Evolutionary conservation across 2,329 filamentous ascomycete species (phyloP), one percentile per base, ranked within the genome.

Genomic region (Eutypella sp.): DNA sequence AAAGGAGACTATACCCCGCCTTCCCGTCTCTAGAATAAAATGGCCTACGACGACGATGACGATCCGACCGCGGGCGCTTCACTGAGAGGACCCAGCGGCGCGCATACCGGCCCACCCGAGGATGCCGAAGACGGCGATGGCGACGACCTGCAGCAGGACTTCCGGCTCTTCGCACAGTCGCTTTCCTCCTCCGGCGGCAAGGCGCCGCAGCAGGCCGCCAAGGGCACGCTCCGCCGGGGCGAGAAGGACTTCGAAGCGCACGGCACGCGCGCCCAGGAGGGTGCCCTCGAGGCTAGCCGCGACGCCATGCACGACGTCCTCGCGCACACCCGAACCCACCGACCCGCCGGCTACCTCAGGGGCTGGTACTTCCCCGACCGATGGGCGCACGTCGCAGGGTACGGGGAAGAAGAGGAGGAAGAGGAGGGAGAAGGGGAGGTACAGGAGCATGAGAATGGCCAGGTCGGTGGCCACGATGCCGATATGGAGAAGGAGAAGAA

Each of bases 241-340:
- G 90, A 95, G 65, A 99, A 99, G 67, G 93, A 99, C 70, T 99
- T 96, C 65, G 93, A 97, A 69, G 84, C 87, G 23, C 90, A 97
- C 67, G 87, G 88, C 40, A 97, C 93, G 2, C 79, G 81, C 25
- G 81, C 87, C 25, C 93, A 99, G 67, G 82, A 85, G 53, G 76
- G 79, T 46, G 80, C 85, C 8, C 82, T 99, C 42, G 85, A 89
- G 59, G 80, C 87, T 40, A 95, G 89, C 51, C 83, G 92, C 45
- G 76, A 79, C 55, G 92, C 91, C 18, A 93, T 99, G 86, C 87
- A 95, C 66, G 84, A 89, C 57, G 91, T 92, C 2, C 76, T 97
- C 45, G 78, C 82, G 42, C 85, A 86, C 63, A 86, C 87, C 41
- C 81, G 92, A 41, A 73, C 85, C 23, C 90, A 96, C 62, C 71